Evolutionary conservation across 2,329 filamentous ascomycete genomes (phyloP), one percentile per base, ranked within the genome.

Genomic region (Pseudocercospora fijiensis): DNA sequence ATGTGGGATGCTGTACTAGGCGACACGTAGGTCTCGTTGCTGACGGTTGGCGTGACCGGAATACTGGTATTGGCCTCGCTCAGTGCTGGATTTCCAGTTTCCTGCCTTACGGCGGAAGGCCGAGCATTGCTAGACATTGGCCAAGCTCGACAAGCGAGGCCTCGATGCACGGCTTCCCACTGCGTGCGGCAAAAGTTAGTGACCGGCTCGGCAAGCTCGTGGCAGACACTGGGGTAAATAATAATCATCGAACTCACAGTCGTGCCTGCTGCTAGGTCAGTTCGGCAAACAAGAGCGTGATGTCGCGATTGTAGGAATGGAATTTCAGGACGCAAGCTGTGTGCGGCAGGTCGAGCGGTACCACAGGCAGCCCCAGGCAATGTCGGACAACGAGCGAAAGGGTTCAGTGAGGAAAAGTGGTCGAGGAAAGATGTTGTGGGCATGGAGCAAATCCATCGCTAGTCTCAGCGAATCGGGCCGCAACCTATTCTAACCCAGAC

Each of bases 11-110:
- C 56, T 13, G 61, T 51, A 26, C 51, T 60, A 16, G 65, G 65
- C 16, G 58, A 61, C 3, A 61, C 60, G 20, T 65, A 67, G n/a
- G 67, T 57, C 20, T 65, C 64, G 57, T 68, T 64, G 58, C 65
- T 67, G 58, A 72, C 66, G 33, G 65, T 67, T 18, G 71, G 71
- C 11, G 71, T 73, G 37, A 72, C 70, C 20, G 70, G 70, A 20
- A 71, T 61, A 55, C 57, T 65, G 26, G 57, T 61, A 27, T 63
- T 67, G 20, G 62, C 64, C 28, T 67, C 63, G 60, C 60, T 62
- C 20, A 68, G 66, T 26, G 58, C 65, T 52, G 67, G 66, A 43
- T 65, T 30, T 27, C 43, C 61, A 26, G 66, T 67, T 52, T 69
- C 64, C 61, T 64, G 66, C 63, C 65, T 63, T 33, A 55, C 60